Evolutionary conservation across 768 basidiomycete species (phyloP).

Genomic region (Naganishia antarctica): DNA sequence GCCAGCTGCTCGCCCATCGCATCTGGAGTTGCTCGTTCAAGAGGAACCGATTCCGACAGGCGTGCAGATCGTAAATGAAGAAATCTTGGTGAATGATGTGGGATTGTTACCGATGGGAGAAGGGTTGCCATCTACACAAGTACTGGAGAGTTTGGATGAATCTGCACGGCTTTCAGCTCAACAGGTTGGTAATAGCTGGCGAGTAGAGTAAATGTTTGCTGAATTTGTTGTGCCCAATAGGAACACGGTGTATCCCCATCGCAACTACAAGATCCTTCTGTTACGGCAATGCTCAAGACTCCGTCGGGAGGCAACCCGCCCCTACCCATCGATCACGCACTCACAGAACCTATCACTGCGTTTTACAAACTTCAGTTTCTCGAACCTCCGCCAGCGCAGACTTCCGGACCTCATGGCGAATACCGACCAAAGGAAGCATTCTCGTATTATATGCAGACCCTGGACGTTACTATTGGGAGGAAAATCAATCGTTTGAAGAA

Average conservation of each 20-base stretch:
- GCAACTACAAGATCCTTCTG: not conserved
- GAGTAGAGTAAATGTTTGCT: not conserved
- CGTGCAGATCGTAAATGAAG: slow-evolving; percentile 17
- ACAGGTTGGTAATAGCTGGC: not conserved
- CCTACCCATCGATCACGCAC: slow-evolving; percentile 42
- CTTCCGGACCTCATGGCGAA: slow-evolving; percentile 15
- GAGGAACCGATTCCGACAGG: slow-evolving; percentile 13
- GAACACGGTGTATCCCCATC: not conserved
- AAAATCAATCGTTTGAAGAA: slow-evolving; percentile 36
- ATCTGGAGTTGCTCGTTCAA: not conserved
- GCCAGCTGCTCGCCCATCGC: not conserved
- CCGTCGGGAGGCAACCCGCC: slow-evolving; percentile 27
- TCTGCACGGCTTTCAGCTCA: not conserved
- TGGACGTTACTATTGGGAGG: slow-evolving; percentile 88
- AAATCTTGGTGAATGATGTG: slow-evolving; percentile 6
- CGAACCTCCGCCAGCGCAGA: slow-evolving; percentile 9
- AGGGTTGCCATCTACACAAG: not conserved
- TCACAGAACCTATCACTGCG: slow-evolving; percentile 47
- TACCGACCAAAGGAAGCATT: slow-evolving; percentile 54
- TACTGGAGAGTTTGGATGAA: not conserved
- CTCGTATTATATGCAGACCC: slow-evolving; percentile 94
- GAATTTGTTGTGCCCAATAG: not conserved
- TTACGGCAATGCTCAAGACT: slow-evolving; percentile 7
- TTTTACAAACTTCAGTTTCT: slow-evolving; percentile 48
- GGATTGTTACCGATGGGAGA: slow-evolving; percentile 9